A percentile compares a stretch with the other conserved stretches of the same genome.
phyloP scores from a whole-genome alignment of 768 basidiomycete species.

The Tulasnella sp. region DNA sequence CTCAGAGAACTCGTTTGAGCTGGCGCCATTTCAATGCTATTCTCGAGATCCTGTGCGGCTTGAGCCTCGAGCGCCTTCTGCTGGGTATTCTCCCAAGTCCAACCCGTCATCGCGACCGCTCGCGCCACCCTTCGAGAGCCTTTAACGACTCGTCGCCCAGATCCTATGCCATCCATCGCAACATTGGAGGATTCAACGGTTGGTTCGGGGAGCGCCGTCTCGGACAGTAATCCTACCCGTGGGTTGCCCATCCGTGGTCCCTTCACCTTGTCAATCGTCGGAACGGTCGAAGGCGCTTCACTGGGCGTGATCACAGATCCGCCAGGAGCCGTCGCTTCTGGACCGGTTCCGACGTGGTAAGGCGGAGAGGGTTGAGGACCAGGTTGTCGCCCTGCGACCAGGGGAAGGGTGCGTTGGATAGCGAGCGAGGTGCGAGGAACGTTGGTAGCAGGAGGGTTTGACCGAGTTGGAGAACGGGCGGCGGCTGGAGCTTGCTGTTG shows the following conservation, averaged over 20 bases:
- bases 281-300: neutral
- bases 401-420: neutral
- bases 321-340: neutral
- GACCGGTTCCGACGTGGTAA: neutral
- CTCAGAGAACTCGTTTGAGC: too few relatives aligned
- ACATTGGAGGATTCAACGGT: neutral
- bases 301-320: neutral
- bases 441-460: neutral
- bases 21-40: too few relatives aligned
- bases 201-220: neutral
- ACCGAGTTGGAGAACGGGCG: neutral
- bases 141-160: neutral
- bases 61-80: neutral
- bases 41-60: neutral
- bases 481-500: neutral
- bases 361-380: neutral
- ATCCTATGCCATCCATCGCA: neutral
- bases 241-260: neutral
- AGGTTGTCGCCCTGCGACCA: neutral
- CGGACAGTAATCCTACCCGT: neutral
- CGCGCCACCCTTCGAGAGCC: neutral
- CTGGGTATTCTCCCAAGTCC: neutral
- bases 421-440: neutral
- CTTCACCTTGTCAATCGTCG: neutral
- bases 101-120: neutral